Percentiles rank a stretch among this genome's conserved stretches.
Conservation (phyloP, 352 stramenopile species). For the Phytophthora crassamura region DNA sequence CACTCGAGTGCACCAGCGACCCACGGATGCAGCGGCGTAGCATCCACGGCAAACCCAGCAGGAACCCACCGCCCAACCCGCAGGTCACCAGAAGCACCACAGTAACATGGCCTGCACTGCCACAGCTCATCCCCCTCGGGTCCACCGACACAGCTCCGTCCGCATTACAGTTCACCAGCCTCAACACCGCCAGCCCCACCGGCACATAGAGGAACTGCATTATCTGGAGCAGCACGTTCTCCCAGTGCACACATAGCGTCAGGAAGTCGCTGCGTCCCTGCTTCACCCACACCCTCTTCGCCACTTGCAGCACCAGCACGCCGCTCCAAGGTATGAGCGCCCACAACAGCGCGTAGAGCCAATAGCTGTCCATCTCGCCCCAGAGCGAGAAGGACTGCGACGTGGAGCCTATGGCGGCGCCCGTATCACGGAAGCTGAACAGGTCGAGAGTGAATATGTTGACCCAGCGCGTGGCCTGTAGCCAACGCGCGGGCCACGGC, state of each 20-base stretch:
- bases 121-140: constrained; percentile 44
- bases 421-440: constrained; percentile 57
- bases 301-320: constrained; percentile 2
- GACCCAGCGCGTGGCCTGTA: constrained; percentile 52
- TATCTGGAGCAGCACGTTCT: constrained; percentile 57
- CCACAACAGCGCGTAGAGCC: constrained; percentile 62
- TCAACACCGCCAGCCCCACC: constrained; percentile 61
- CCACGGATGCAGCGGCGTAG: constrained; percentile 42
- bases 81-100: constrained; percentile 44
- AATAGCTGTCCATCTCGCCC: constrained; percentile 66
- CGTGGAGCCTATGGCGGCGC: constrained; percentile 68
- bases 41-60: constrained; percentile 52
- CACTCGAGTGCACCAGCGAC: constrained; percentile 36
- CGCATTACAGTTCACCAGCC: constrained; percentile 64
- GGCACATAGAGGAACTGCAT: constrained; percentile 66
- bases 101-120: constrained; percentile 32
- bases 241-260: constrained; percentile 30
- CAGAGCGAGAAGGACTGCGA: constrained; percentile 63
- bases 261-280: constrained; percentile 40
- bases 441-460: constrained; percentile 63
- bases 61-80: constrained; percentile 47
- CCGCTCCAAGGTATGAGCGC: constrained; percentile 33
- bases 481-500: constrained; percentile 72
- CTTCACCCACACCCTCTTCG: constrained; percentile 18
- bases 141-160: constrained; percentile 53